Conservation (phyloP, 345 rosid species). For the Reutealis trisperma region DNA sequence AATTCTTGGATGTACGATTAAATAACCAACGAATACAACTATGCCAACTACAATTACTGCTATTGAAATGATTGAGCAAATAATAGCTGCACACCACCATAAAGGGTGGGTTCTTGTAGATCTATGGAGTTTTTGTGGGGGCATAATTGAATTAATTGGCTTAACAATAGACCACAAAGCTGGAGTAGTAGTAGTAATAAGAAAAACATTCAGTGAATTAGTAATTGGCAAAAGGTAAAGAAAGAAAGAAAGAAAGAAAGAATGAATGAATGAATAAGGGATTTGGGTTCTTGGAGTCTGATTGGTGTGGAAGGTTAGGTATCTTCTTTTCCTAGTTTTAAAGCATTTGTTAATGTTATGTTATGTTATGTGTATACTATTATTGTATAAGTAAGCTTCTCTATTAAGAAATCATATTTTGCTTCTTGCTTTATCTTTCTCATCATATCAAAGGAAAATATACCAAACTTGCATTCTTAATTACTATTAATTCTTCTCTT, state of each 20-base stretch:
- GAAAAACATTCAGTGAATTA: background rate
- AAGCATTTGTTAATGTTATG: slow-evolving; percentile 30
- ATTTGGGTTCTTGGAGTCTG: slow-evolving; percentile 38
- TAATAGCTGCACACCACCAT: slow-evolving; percentile 71
- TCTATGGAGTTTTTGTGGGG: background rate
- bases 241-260: background rate
- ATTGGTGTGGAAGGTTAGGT: slow-evolving; percentile 63
- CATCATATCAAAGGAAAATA: background rate
- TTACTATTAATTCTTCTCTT: background rate
- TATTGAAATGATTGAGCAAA: slow-evolving; percentile 64
- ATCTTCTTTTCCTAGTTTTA: slow-evolving; percentile 63
- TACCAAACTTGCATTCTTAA: background rate
- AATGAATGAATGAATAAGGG: background rate
- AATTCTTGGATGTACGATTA: slow-evolving; percentile 72
- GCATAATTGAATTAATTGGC: no score
- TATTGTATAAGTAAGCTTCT: background rate
- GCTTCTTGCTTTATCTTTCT: background rate
- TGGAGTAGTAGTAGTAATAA: no score
- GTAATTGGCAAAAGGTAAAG: background rate
- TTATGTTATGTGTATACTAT: background rate
- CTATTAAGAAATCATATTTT: background rate
- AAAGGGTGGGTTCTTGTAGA: slow-evolving; percentile 50
- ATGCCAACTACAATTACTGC: slow-evolving; percentile 70
- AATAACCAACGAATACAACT: slow-evolving; percentile 60
- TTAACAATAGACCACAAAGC: no score